Percentiles rank a stretch among this genome's conserved stretches.
Evolutionary conservation across 345 rosid species (phyloP).

Genomic region (Citrus hindsii): DNA sequence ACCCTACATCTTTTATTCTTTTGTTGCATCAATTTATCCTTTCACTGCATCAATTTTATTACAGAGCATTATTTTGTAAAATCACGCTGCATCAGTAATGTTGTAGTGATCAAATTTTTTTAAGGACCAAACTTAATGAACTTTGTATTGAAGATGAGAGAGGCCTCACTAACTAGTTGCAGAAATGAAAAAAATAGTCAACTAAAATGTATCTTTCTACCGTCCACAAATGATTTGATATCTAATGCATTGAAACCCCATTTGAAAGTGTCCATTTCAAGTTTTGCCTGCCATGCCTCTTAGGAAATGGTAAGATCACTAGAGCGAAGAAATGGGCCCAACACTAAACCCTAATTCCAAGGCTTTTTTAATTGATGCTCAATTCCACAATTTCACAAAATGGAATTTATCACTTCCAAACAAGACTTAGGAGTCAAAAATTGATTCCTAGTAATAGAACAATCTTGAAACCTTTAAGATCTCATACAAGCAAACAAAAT

Average conservation of each 20-base stretch:
- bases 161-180: not conserved
- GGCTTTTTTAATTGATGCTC: not conserved
- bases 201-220: not conserved
- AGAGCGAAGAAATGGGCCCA: not conserved
- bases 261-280: not conserved
- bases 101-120: too few relatives aligned
- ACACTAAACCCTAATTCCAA: not conserved
- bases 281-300: not conserved
- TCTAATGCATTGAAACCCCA: not conserved
- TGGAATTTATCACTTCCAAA: not conserved
- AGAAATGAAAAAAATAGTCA: not conserved
- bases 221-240: not conserved
- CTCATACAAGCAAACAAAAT: not conserved
- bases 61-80: too few relatives aligned
- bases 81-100: too few relatives aligned
- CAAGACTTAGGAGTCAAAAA: not conserved
- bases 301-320: not conserved
- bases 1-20: too few relatives aligned
- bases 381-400: not conserved
- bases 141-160: not conserved
- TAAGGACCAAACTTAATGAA: too few relatives aligned
- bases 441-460: not conserved
- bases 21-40: too few relatives aligned
- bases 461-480: too few relatives aligned
- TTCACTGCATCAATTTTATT: too few relatives aligned